Evolutionary conservation across 2,329 filamentous ascomycete species (phyloP), one percentile per base, ranked within the genome.

Genomic region (Lomentospora prolificans): DNA sequence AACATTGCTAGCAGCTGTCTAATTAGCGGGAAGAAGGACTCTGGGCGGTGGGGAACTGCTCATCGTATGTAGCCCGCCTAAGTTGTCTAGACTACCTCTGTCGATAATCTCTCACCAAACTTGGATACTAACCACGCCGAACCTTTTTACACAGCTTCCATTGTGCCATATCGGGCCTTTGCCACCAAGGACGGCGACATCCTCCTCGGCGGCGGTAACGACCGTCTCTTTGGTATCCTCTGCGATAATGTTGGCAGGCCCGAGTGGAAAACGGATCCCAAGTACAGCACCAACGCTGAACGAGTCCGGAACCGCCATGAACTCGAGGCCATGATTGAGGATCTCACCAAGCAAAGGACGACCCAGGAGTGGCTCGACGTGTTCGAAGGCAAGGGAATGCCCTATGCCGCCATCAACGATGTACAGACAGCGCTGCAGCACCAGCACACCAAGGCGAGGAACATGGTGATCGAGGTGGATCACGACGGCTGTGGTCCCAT

Each of bases 1-100:
- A 99, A 97, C 67, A 90, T 99, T 64, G 94, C 92, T 7, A 95
- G 89, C 66, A 96, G 90, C 58, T 90, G 86, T 58, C 74, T 99
- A 44, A 87, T 97, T 60, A 95, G 88, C 63, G 91, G 91, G 2
- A 73, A 96, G 69, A 86, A 86, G 61, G 94, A 99, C 67, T 81
- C 84, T 0, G 94, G 94, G 0, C 80, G 94, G 60, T 97, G 94
- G 92, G 94, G 94, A 5, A 99, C 94, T 3, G 92, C 92, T 46
- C 94, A 99, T 75, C 94, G 88, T 89, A 55, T 9, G 53, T 46
- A 7, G 10, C 36, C 12, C 17, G 8, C 12, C 5, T 10, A n/a
- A n/a, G n/a, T n/a, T n/a, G n/a, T n/a, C n/a, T n/a, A n/a, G n/a
- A n/a, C n/a, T n/a, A n/a, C n/a, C n/a, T n/a, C n/a, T n/a, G n/a